Evolutionary conservation across 345 rosid species (phyloP), one percentile per base, ranked within the genome.

Genomic region (Hibiscus tridactylites): DNA sequence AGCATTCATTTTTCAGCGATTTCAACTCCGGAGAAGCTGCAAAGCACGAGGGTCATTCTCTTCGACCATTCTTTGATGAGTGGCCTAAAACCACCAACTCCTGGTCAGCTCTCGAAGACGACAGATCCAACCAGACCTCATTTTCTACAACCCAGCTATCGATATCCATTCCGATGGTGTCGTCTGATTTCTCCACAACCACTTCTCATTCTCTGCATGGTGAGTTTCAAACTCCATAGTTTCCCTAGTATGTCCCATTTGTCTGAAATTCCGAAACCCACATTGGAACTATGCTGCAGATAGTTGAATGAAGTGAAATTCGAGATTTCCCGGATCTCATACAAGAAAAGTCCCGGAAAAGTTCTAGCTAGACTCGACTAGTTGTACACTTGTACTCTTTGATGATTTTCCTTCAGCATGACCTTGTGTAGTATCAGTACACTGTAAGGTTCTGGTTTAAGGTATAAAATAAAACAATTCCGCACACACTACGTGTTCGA

Each of bases 141-240:
- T 78, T 74, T 61, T 79, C 89, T 1, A 85, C 89, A 54, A 85
- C 86, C 46, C 83, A 82, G 75, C 86, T 85, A 62, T 85, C 89
- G 2, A 85, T 83, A 42, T 85, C 89, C 71, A 83, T 80, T 72
- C 89, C 87, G 2, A 68, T 83, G 75, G 79, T 77, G 46, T 76
- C 89, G 1, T 74, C 86, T 0, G 87, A 76, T 65, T 72, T 83
- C 71, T 79, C 85, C 31, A 62, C 80, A 9, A 76, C 81, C 1
- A 79, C 78, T 58, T 81, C 85, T 31, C 80, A 44, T 33, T 83
- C 89, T 68, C 82, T 81, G 0, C 83, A 64, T 0, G 83, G 86
- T 81, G 74, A 80, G 82, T 74, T 35, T 61, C 44, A 2, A 74
- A 60, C 33, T 11, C 29, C 3, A 13, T 6, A 17, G 4, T 1